Evolutionary conservation across 2,329 filamentous ascomycete species (phyloP), one percentile per base, ranked within the genome.

Genomic region (Aureobasidium sp.): DNA sequence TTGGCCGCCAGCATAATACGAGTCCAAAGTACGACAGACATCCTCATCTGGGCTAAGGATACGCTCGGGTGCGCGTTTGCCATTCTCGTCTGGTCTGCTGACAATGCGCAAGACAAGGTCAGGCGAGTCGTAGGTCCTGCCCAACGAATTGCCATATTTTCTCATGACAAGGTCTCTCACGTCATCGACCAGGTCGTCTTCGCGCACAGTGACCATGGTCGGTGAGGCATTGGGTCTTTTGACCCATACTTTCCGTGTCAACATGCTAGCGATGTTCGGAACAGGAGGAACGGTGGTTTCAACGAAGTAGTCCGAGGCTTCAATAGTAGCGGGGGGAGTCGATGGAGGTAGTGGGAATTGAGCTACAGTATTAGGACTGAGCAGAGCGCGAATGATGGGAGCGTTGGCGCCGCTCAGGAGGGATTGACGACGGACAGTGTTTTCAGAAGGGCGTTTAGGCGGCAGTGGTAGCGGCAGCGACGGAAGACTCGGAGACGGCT

Each of bases 101-200:
- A 82, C 73, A 67, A 97, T 89, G 66, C 89, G 86, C 66, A 97
- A 80, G 12, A 84, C 86, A 63, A 99, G 83, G 74, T 99, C 94
- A 13, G 94, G 94, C 12, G 94, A 83, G 76, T 99, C 94, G 74
- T 92, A 97, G 59, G 84, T 89, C 68, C 87, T 87, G 56, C 93
- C 93, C 29, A 99, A 81, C 15, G 92, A 95, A 76, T 99, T 97
- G 69, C 87, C 86, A 74, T 97, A 99, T 78, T 97, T 97, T 70
- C 85, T 86, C 68, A 97, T 79, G 63, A 97, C 94, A 80, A 91
- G 85, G 68, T 97, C 94, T 69, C 93, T 88, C 65, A 96, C 87
- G 75, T 97, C 93, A 74, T 99, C 94, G 63, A 97, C 92, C 69
- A 97, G 78, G 71, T 96, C 92, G 69, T 95, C 91, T 70, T 96